Evolutionary conservation across 495 filamentous ascomycete genomes (phyloP).

Genomic region (Haplographium delicatum): DNA sequence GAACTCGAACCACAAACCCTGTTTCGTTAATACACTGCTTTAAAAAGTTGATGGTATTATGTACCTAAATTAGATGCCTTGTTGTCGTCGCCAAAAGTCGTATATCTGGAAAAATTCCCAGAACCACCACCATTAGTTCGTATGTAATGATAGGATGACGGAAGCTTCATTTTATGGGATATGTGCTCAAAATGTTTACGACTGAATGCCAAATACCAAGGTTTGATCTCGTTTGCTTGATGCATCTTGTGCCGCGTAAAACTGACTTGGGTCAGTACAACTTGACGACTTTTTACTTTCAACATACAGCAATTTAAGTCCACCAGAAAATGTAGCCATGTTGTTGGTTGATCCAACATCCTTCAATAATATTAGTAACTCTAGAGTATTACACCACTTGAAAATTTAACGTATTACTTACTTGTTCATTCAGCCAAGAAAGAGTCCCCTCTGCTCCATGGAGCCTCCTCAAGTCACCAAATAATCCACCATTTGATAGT

Average conservation of each 20-base stretch:
- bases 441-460: no score
- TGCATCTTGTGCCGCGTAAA: constrained; percentile 1
- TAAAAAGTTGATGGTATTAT: background rate
- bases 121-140: background rate
- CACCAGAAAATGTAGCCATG: no score
- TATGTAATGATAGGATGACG: constrained; percentile 1
- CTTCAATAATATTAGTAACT: no score
- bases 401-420: no score
- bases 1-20: constrained; percentile 4
- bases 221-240: background rate
- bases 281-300: no score
- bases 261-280: no score
- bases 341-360: no score
- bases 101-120: background rate
- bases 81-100: background rate
- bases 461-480: background rate
- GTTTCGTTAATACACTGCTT: background rate
- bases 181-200: background rate
- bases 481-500: background rate
- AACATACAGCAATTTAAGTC: no score
- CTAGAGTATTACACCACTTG: no score
- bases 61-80: background rate
- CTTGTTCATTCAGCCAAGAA: no score
- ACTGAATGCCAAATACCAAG: background rate
- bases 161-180: background rate